phyloP scores from a whole-genome alignment of 192 early-diverging fungal species.

The Paraglomus occultum region DNA sequence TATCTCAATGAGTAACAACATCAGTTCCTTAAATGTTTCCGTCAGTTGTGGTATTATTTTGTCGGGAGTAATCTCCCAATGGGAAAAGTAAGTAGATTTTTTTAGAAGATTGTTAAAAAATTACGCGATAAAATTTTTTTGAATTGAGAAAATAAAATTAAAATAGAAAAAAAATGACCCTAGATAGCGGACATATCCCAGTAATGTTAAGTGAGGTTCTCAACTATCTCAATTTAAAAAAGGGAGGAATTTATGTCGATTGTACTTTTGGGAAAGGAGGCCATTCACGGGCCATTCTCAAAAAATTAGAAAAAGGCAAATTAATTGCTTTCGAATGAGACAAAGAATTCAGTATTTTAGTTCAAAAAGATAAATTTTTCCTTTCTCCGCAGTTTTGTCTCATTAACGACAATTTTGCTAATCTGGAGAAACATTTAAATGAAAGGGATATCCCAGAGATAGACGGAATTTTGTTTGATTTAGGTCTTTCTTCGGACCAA shows the following conservation, averaged over 20 bases:
- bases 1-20: constrained; percentile 21
- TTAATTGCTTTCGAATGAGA: constrained; percentile 24
- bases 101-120: too few relatives aligned
- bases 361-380: constrained; percentile 2
- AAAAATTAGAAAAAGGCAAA: constrained; percentile 10
- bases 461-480: constrained; percentile 22
- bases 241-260: constrained; percentile 11
- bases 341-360: neutral
- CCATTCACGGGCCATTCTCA: neutral
- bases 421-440: neutral
- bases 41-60: constrained; percentile 42
- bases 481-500: constrained; percentile 8
- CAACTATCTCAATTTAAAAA: neutral
- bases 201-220: constrained; percentile 11
- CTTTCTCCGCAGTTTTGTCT: neutral
- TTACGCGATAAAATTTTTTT: too few relatives aligned
- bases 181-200: neutral
- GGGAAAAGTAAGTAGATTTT: too few relatives aligned
- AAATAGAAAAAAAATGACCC: too few relatives aligned
- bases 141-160: too few relatives aligned
- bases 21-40: constrained; percentile 49
- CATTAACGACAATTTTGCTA: constrained; percentile 24
- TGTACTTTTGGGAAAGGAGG: constrained; percentile 16
- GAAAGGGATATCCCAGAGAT: neutral
- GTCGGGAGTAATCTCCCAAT: too few relatives aligned